Base-by-base conservation (phyloP, 768 basidiomycete genomes). In the Serpula lacrymans region DNA sequence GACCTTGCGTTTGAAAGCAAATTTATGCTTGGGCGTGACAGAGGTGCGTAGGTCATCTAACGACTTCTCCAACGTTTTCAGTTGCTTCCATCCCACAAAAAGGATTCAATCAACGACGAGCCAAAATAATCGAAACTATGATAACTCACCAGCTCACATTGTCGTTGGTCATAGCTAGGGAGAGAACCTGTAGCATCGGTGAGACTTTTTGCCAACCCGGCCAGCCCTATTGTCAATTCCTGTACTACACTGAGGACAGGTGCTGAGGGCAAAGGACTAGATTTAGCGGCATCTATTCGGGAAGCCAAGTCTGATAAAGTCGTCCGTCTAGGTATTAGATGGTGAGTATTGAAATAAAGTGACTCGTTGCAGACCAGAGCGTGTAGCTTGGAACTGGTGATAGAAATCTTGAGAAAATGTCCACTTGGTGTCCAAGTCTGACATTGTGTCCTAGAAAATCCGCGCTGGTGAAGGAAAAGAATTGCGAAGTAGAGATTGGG, bases 121-220 rank as follows among this genome's bases (percentile, higher is more conserved):
- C 3, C n/a, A n/a, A 22, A 11, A 2, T 4, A 38, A 27, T n/a
- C n/a, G 14, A 22, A 29, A 16, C 10, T 39, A 13, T 23, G 17
- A 31, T 38, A 18, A 67, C 79, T 39, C 49, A 88, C 87, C 51
- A 67, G 62, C 57, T 84, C 83, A 53, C 73, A 84, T 52, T 80
- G 81, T 39, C 81, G 72, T 53, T 84, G 87, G 58, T 88, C 85
- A 53, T 87, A 88, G 27, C 72, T 67, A 4, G 87, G 82, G 32
- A 91, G 63, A 42, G 72, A 77, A 6, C 73, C 72, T 7, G 75
- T 78, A 5, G 82, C 85, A 54, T 81, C 83, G 5, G 71, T 66
- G 13, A 90, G 69, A 17, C 67, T 68, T 51, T 82, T 89, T 31
- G 77, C 68, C 31, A 88, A 58, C 44, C 74, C 77, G 3, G 80